phyloP scores from a whole-genome alignment of 371 early-diverging fungal genomes.

The Gilbertella persicaria region DNA sequence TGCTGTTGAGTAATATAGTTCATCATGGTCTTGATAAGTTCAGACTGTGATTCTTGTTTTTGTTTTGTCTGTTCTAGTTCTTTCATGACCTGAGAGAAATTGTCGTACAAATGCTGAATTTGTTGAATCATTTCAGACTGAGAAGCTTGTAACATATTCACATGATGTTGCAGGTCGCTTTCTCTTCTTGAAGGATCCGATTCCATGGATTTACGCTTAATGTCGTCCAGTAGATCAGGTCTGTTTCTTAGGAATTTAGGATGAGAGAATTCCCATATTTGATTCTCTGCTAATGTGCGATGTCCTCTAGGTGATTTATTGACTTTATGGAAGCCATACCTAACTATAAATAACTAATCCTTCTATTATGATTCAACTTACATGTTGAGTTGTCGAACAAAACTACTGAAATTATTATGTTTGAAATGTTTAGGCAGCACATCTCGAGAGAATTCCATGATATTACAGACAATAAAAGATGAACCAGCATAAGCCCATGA shows the following conservation, averaged over 20 bases:
- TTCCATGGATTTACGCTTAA: constrained; percentile 86
- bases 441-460: constrained; percentile 84
- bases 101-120: constrained; percentile 65
- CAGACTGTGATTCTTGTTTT: constrained; percentile 57
- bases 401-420: constrained; percentile 83
- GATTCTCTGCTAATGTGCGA: constrained; percentile 78
- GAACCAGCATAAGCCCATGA: constrained; percentile 83
- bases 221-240: constrained; percentile 80
- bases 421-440: constrained; percentile 83
- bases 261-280: constrained; percentile 94
- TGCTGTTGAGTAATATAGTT: constrained; percentile 44
- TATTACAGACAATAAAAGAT: constrained; percentile 90
- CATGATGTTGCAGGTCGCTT: constrained; percentile 70
- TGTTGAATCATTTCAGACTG: constrained; percentile 78
- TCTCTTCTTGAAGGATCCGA: constrained; percentile 71
- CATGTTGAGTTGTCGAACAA: constrained; percentile 90
- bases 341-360: no score
- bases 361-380: constrained; percentile 59
- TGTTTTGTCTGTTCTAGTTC: constrained; percentile 60
- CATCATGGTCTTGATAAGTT: constrained; percentile 57
- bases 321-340: constrained; percentile 87
- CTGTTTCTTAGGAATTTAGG: constrained; percentile 79
- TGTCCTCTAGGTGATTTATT: constrained; percentile 86
- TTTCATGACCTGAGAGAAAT: constrained; percentile 61
- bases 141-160: constrained; percentile 72